A percentile compares a stretch with the other conserved stretches of the same genome.
Evolutionary conservation across 345 rosid genomes (phyloP).

Genomic region (Populus simonii): DNA sequence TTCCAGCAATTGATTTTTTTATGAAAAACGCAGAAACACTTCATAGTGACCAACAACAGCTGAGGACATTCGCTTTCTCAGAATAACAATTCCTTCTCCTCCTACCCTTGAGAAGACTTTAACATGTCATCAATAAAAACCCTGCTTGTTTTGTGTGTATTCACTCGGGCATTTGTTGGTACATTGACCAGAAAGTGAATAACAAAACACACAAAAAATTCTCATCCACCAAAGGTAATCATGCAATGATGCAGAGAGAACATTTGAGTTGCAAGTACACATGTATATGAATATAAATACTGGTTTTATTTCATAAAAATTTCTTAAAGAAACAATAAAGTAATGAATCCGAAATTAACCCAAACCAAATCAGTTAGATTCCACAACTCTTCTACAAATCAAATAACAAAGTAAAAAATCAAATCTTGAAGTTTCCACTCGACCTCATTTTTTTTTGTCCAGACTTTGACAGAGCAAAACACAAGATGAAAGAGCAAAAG

Average conservation of each 20-base stretch:
- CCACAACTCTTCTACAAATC: conserved; percentile 26
- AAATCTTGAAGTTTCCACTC: conserved; percentile 6
- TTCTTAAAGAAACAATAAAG: conserved; percentile 4
- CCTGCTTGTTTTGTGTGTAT: neutral
- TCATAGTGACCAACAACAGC: neutral
- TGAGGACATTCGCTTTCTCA: neutral
- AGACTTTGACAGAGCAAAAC: conserved; percentile 20
- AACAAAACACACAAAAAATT: neutral
- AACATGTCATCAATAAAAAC: neutral
- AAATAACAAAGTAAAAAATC: conserved; percentile 13
- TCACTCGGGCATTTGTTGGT: neutral
- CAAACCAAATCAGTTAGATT: conserved; percentile 36
- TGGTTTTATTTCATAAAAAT: conserved; percentile 16
- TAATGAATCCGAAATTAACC: conserved; percentile 33
- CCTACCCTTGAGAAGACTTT: neutral
- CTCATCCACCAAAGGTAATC: neutral
- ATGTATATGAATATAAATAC: neutral
- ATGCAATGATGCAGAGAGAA: neutral
- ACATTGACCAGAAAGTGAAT: neutral
- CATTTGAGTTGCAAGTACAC: neutral
- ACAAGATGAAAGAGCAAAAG: neutral
- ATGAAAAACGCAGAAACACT: neutral
- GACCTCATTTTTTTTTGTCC: conserved; percentile 9
- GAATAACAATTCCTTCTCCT: neutral
- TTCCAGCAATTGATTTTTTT: neutral